Base-by-base conservation (phyloP, 2,329 filamentous ascomycete genomes). In the Alternaria alternata region DNA sequence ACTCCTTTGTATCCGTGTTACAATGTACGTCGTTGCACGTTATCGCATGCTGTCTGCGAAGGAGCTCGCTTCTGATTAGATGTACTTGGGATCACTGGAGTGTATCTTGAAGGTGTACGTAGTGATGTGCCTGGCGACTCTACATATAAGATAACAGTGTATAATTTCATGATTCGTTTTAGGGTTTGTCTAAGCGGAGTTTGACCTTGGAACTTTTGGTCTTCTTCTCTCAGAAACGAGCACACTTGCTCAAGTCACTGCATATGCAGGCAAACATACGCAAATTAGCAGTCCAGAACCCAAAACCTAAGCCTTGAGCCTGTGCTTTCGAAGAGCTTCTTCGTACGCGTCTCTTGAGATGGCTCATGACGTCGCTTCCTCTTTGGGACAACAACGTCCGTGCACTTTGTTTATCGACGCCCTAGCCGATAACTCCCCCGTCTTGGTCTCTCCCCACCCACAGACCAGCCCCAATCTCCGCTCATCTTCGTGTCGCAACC, bases 391-490 rank as follows among this genome's bases (percentile, higher is more conserved):
- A 41, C 32, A 46, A 42, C 47, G 64, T 26, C 62, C 55, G 62
- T 67, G 64, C 63, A 32, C 55, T 62, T 67, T 67, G 65, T 67
- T 65, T 67, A 63, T 65, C 61, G 51, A 64, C 46, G 61, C 55
- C 46, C 59, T 58, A 65, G 64, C 53, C 56, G 59, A 59, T 58
- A 60, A 28, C 59, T 59, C 52, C 53, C 61, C 61, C 51, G 44
- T 53, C 36, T 39, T 39, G n/a, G 36, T 39, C 59, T 51, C 55
- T 60, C 66, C 66, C 62, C 65, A 56, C 66, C 65, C 68, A 70
- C 71, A 71, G 68, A 67, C 68, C 67, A 64, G 64, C 57, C 60
- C 63, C 61, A 64, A 67, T 67, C 61, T 67, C 66, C 62, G 61
- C 61, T 48, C 56, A 52, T 59, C 53, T 59, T 49, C 41, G 58